phyloP scores from a whole-genome alignment of 176 grass and related monocot species.

The Eragrostis nindensis region DNA sequence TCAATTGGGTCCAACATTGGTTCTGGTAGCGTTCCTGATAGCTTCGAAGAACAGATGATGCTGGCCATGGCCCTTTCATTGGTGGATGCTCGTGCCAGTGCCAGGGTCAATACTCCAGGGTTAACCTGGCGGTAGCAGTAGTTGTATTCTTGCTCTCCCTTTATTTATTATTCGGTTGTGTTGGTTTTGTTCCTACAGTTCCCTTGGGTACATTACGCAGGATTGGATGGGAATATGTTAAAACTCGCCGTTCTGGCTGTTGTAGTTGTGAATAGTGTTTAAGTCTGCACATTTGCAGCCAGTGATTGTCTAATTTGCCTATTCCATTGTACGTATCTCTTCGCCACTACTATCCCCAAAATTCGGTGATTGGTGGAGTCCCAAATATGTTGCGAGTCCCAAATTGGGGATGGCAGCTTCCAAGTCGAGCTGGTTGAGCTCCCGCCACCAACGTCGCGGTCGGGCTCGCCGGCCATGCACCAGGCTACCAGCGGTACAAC shows the following conservation, averaged over 20 bases:
- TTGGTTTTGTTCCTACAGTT: constrained; percentile 30
- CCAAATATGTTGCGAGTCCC: no score
- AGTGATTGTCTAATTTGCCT: neutral
- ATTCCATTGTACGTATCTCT: no score
- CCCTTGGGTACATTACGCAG: constrained; percentile 38
- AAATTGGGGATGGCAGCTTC: no score
- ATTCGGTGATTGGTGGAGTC: no score
- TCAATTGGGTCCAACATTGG: constrained; percentile 31
- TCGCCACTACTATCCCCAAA: no score
- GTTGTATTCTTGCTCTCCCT: neutral
- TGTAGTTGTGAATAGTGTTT: constrained; percentile 44
- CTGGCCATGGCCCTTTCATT: constrained; percentile 82
- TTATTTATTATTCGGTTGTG: constrained; percentile 24
- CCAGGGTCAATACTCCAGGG: constrained; percentile 35
- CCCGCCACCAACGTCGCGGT: no score
- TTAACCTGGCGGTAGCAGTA: constrained; percentile 47
- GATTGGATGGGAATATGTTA: constrained; percentile 7
- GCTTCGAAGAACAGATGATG: constrained; percentile 96
- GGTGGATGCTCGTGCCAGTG: constrained; percentile 60
- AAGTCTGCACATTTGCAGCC: constrained; percentile 38
- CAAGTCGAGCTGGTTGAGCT: no score
- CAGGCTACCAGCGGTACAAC: no score
- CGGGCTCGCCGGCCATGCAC: no score
- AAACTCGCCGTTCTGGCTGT: neutral
- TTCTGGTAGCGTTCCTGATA: constrained; percentile 64